Evolutionary conservation across 495 filamentous ascomycete genomes (phyloP).

Genomic region (Aspergillus bridgeri): DNA sequence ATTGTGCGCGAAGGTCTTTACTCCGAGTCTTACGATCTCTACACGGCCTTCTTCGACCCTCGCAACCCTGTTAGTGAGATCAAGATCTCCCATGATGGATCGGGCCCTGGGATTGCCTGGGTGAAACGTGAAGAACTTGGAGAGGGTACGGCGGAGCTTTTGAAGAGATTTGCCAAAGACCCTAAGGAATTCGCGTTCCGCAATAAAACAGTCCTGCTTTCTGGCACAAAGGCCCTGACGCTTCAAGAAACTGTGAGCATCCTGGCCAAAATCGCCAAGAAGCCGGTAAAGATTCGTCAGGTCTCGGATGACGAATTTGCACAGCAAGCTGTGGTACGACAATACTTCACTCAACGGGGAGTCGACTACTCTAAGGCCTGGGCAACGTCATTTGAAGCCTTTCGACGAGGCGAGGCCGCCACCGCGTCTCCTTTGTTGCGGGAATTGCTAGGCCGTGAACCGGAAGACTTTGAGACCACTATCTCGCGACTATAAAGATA

Average conservation of each 20-base stretch:
- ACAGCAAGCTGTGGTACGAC: slow-evolving; percentile 16
- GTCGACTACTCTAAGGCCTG: slow-evolving; percentile 18
- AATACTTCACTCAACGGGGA: slow-evolving; percentile 22
- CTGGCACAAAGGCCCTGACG: slow-evolving; percentile 28
- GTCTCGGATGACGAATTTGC: slow-evolving; percentile 41
- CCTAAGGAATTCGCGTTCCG: slow-evolving; percentile 19
- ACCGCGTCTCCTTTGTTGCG: slow-evolving; percentile 26
- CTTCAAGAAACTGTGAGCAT: slow-evolving; percentile 35
- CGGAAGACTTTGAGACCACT: slow-evolving; percentile 27
- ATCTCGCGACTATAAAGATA: too few relatives aligned
- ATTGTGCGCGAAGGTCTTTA: slow-evolving; percentile 60
- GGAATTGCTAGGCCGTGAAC: slow-evolving; percentile 32
- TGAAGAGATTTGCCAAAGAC: slow-evolving; percentile 16
- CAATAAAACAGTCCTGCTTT: slow-evolving; percentile 34
- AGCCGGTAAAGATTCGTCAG: slow-evolving; percentile 25
- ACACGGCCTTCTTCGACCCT: slow-evolving; percentile 54
- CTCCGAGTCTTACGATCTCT: slow-evolving; percentile 58
- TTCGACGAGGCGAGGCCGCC: slow-evolving; percentile 34
- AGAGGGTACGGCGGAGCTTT: slow-evolving; percentile 37
- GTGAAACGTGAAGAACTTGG: slow-evolving; percentile 45
- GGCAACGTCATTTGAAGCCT: slow-evolving; percentile 37
- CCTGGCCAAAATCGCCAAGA: slow-evolving; percentile 22
- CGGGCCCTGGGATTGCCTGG: slow-evolving; percentile 38
- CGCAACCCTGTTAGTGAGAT: slow-evolving; percentile 23
- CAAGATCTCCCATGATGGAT: slow-evolving; percentile 41